Evolutionary conservation across 2,329 filamentous ascomycete species (phyloP), one percentile per base, ranked within the genome.

Genomic region (Helminthosporium solani): DNA sequence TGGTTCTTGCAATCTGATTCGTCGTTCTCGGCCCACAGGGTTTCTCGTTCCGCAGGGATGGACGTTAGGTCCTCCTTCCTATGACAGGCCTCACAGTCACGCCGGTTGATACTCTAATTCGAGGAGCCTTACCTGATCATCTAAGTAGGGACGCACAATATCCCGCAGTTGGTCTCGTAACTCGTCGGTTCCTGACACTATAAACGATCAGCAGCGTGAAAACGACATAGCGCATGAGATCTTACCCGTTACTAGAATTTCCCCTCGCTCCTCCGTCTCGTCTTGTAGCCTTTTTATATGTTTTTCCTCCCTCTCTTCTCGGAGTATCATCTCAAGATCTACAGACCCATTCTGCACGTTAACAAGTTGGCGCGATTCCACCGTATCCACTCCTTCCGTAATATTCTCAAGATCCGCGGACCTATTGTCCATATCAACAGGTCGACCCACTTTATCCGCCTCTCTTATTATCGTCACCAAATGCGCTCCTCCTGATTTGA

Each of bases 61-160:
- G 27, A 46, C 18, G 33, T 34, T 34, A 27, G 35, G 40, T 34
- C 19, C 43, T 46, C 37, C 36, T 40, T 34, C 21, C 36, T 46
- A 34, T 46, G n/a, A 46, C 36, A 46, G 30, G 30, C 31, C 28
- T 46, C 20, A 46, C 27, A 42, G 44, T 47, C n/a, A 47, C 31
- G 43, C 36, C 21, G 33, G 45, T 44, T 48, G 20, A 35, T 48
- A 48, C 20, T 48, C 45, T 40, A 48, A 40, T 40, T 48, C 27
- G 12, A 48, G 23, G 20, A 47, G 40, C 27, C 39, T 47, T 27
- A 47, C 15, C 40, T 42, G 9, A 30, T 47, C 27, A 48, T 48
- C 33, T 43, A 44, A 43, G 37, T 40, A 48, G 40, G 40, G 9
- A 27, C 33, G 40, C 31, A 48, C 21, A 44, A 44, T 9, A 34